Conservation (phyloP, 2,329 filamentous ascomycete species). For the Aspergillus oerlinghausenensis region DNA sequence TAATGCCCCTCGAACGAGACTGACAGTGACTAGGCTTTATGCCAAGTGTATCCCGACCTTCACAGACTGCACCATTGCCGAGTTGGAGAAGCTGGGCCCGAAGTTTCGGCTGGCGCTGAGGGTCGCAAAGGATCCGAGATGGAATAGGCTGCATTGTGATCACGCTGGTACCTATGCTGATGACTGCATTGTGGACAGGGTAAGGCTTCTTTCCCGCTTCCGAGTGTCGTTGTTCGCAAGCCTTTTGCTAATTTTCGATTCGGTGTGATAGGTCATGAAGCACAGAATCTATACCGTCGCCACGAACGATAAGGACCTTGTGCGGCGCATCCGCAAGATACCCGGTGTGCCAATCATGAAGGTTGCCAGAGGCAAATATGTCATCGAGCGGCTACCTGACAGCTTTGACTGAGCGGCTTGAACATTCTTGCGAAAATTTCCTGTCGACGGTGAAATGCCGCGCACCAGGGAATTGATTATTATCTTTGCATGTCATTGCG, state of each 20-base stretch:
- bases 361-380: slow-evolving; percentile 84
- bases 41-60: slow-evolving; percentile 88
- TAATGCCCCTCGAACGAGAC: neutral
- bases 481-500: neutral
- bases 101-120: slow-evolving; percentile 83
- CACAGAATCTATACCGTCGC: slow-evolving; percentile 74
- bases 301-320: slow-evolving; percentile 67
- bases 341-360: slow-evolving; percentile 67
- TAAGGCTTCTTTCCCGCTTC: slow-evolving; percentile 27
- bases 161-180: slow-evolving; percentile 87
- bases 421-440: slow-evolving; percentile 61
- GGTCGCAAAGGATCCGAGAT: slow-evolving; percentile 85
- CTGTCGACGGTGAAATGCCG: slow-evolving; percentile 60
- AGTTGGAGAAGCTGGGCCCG: slow-evolving; percentile 81
- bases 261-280: slow-evolving; percentile 46
- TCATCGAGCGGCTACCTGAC: slow-evolving; percentile 85
- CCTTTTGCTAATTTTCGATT: neutral
- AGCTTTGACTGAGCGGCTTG: slow-evolving; percentile 58
- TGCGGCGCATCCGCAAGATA: slow-evolving; percentile 78
- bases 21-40: slow-evolving; percentile 56
- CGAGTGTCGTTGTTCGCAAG: neutral
- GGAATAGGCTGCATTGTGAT: slow-evolving; percentile 79
- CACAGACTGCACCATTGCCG: slow-evolving; percentile 75
- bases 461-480: slow-evolving; percentile 45
- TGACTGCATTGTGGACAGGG: slow-evolving; percentile 73